Evolutionary conservation across 2,329 filamentous ascomycete genomes (phyloP).

Genomic region (Xylariaceae sp.): DNA sequence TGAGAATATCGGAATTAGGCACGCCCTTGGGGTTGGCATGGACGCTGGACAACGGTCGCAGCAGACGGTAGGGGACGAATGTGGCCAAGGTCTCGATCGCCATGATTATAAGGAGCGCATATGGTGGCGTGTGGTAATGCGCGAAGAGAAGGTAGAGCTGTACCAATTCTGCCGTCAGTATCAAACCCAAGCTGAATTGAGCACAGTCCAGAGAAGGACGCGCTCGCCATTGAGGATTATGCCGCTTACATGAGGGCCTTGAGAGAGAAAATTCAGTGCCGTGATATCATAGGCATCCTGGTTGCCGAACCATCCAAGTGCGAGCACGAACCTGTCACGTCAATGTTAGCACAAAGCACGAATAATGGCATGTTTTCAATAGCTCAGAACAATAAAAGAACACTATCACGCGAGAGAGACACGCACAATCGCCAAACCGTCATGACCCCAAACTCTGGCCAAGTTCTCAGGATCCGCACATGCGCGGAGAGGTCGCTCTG

Average conservation of each 20-base stretch:
- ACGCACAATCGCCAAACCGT: slow-evolving; percentile 53
- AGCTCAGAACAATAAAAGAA: neutral
- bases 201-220: neutral
- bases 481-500: slow-evolving; percentile 62
- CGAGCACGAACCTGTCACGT: slow-evolving; percentile 60
- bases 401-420: neutral
- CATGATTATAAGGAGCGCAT: slow-evolving; percentile 57
- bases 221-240: neutral
- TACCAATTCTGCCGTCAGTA: slow-evolving; percentile 1
- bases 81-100: slow-evolving; percentile 63
- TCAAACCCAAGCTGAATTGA: neutral
- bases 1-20: slow-evolving; percentile 59
- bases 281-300: slow-evolving; percentile 70
- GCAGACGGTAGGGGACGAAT: slow-evolving; percentile 67
- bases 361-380: neutral
- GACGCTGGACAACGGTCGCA: slow-evolving; percentile 61
- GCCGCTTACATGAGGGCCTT: slow-evolving; percentile 62
- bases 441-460: slow-evolving; percentile 54
- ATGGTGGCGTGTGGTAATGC: slow-evolving; percentile 67
- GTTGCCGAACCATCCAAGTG: slow-evolving; percentile 65
- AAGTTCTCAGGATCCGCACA: slow-evolving; percentile 57
- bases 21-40: slow-evolving; percentile 53
- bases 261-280: slow-evolving; percentile 62
- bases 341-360: slow-evolving; percentile 36
- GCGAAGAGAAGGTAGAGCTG: slow-evolving; percentile 68